Percentiles rank a stretch among this genome's conserved stretches.
Evolutionary conservation across 1,139 yeast species (phyloP).

Genomic region (Pichia sp.): DNA sequence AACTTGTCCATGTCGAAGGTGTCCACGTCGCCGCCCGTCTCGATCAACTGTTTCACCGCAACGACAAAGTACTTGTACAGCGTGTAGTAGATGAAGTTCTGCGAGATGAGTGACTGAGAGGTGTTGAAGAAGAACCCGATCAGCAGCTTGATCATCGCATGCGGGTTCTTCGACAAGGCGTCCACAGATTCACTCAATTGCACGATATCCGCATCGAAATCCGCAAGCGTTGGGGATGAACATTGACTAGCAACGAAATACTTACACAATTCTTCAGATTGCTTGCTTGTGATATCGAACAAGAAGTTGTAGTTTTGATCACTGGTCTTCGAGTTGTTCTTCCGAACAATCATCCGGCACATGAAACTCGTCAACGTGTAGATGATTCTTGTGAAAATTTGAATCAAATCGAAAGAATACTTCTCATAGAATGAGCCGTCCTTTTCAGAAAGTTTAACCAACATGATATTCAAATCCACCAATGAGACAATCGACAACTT

Average conservation of each 20-base stretch:
- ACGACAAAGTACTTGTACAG: conserved; percentile 29
- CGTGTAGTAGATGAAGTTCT: conserved; percentile 28
- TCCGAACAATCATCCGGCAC: conserved; percentile 12
- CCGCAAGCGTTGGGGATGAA: not conserved
- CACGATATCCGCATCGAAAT: conserved; percentile 4
- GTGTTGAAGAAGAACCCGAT: conserved; percentile 30
- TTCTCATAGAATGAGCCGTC: conserved; percentile 16
- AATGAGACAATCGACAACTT: conserved; percentile 13
- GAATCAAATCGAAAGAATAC: conserved; percentile 25
- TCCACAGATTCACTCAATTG: conserved; percentile 7
- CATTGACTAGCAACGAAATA: conserved; percentile 14
- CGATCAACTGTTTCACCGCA: conserved; percentile 22
- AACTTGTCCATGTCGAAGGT: conserved; percentile 23
- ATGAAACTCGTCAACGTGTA: conserved; percentile 15
- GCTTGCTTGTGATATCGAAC: conserved; percentile 10
- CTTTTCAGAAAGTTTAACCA: conserved; percentile 20
- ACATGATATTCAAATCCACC: conserved; percentile 20
- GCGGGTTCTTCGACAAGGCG: conserved; percentile 16
- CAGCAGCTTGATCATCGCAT: conserved; percentile 21
- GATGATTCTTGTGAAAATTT: conserved; percentile 22
- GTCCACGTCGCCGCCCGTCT: conserved; percentile 16
- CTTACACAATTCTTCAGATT: conserved; percentile 9
- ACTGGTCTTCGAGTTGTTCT: not conserved
- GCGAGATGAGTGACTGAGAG: conserved; percentile 27
- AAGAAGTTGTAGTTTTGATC: conserved; percentile 10